Evolutionary conservation across 2,329 filamentous ascomycete genomes (phyloP).

Genomic region (Sphaerulina musiva): DNA sequence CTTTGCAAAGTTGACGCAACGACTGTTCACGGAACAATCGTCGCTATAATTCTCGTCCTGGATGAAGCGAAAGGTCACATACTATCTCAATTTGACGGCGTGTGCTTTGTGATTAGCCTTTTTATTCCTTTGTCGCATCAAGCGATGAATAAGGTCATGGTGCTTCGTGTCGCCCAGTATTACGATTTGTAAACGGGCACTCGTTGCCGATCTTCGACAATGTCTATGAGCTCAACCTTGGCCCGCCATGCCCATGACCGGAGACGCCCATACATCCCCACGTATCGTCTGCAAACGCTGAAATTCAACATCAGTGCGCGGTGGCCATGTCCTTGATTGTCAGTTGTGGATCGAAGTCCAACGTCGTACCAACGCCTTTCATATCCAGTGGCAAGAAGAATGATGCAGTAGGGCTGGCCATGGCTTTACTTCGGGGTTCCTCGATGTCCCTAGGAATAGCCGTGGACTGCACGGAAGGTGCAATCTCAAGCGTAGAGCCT

Average conservation of each 20-base stretch:
- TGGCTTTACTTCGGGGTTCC: not conserved
- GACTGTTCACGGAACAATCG: not conserved
- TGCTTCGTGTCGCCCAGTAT: no score
- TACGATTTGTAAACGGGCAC: no score
- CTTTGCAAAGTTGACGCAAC: not conserved
- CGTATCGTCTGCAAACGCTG: not conserved
- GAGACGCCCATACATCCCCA: not conserved
- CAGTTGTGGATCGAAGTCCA: not conserved
- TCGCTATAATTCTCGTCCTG: not conserved
- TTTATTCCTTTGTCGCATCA: no score
- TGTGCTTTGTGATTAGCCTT: no score
- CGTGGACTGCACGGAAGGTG: not conserved
- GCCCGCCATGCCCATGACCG: no score
- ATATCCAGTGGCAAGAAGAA: slow-evolving; percentile 7
- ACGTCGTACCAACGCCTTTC: not conserved
- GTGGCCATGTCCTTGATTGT: not conserved
- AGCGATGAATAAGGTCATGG: no score
- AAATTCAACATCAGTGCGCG: not conserved
- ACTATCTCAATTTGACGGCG: no score
- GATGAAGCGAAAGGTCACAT: no score
- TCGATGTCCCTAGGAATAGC: not conserved
- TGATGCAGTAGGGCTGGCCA: slow-evolving; percentile 2
- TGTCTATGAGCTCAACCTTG: no score
- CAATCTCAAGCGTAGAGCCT: not conserved
- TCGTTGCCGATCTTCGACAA: no score